Conservation (phyloP, 805 yeast genomes). For the Henningerozyma blattae region DNA sequence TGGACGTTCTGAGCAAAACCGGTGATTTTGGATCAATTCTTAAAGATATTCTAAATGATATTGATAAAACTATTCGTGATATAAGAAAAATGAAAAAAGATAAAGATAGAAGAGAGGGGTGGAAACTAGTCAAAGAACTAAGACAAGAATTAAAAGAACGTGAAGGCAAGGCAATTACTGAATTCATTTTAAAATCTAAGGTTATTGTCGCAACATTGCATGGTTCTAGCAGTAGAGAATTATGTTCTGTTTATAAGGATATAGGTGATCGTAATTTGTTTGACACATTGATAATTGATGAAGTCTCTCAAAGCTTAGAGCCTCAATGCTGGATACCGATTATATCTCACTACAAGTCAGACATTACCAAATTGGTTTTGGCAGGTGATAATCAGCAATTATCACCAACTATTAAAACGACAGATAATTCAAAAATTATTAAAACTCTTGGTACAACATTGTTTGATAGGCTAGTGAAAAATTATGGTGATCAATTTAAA, state of each 20-base stretch:
- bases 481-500: constrained; percentile 36
- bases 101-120: constrained; percentile 52
- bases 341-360: constrained; percentile 43
- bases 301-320: constrained; percentile 86
- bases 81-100: constrained; percentile 52
- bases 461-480: constrained; percentile 62
- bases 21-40: constrained; percentile 50
- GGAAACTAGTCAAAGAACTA: constrained; percentile 54
- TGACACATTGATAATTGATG: constrained; percentile 82
- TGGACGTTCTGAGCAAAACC: constrained; percentile 56
- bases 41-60: constrained; percentile 59
- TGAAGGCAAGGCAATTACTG: constrained; percentile 50
- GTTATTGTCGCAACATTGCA: constrained; percentile 80
- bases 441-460: constrained; percentile 48
- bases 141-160: constrained; percentile 58
- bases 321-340: constrained; percentile 97
- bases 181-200: constrained; percentile 44
- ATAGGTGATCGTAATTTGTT: constrained; percentile 31
- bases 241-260: constrained; percentile 37
- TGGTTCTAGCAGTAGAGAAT: constrained; percentile 69
- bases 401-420: constrained; percentile 77
- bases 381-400: constrained; percentile 93
- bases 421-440: constrained; percentile 30
- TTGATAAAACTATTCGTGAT: constrained; percentile 44
- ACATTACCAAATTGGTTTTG: constrained; percentile 46